These are phyloP conservation scores for Myrmaecium sp. DNA, from an alignment of 2,329 filamentous ascomycete genomes.

Conservation along the genomic window DNA sequence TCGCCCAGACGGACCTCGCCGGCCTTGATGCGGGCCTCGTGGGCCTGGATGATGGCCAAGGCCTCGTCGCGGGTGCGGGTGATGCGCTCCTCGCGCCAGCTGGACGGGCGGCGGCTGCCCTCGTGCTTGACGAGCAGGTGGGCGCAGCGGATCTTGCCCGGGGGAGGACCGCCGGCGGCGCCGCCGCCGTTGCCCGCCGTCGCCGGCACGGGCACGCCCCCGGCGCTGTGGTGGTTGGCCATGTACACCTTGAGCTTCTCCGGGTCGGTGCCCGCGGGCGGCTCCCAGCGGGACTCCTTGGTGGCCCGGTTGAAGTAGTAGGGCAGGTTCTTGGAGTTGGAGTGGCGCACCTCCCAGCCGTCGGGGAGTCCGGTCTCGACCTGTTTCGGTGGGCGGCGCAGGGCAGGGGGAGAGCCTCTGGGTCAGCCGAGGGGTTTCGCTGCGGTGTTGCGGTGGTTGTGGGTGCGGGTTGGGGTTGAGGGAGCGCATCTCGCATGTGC, in stretches of 20 bases:
- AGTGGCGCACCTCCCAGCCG: conserved; percentile 92
- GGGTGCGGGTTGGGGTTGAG: conserved; percentile 33
- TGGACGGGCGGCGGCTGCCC: conserved; percentile 73
- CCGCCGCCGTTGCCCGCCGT: conserved; percentile 15
- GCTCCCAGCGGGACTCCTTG: conserved; percentile 90
- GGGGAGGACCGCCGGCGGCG: conserved; percentile 29
- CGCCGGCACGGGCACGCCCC: too few relatives aligned
- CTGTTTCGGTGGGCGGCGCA: conserved; percentile 22
- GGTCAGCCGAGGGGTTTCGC: conserved; percentile 7
- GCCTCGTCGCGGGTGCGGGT: conserved; percentile 81
- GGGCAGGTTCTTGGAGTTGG: conserved; percentile 94
- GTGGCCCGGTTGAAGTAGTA: conserved; percentile 92
- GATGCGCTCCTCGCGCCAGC: conserved; percentile 84
- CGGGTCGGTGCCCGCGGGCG: conserved; percentile 70
- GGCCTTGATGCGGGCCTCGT: conserved; percentile 60
- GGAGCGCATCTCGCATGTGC: too few relatives aligned
- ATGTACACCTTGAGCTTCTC: conserved; percentile 91
- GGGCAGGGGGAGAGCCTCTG: conserved; percentile 5
- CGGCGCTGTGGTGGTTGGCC: conserved; percentile 64
- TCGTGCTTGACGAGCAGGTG: conserved; percentile 90
- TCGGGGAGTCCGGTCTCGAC: conserved; percentile 65
- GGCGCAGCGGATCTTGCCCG: conserved; percentile 81
- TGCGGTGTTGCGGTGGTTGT: conserved; percentile 27
- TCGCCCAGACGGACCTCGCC: conserved; percentile 58
- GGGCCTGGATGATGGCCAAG: conserved; percentile 52